Evolutionary conservation across 495 filamentous ascomycete species (phyloP), one percentile per base, ranked within the genome.

Genomic region (Podospora pseudopauciseta): DNA sequence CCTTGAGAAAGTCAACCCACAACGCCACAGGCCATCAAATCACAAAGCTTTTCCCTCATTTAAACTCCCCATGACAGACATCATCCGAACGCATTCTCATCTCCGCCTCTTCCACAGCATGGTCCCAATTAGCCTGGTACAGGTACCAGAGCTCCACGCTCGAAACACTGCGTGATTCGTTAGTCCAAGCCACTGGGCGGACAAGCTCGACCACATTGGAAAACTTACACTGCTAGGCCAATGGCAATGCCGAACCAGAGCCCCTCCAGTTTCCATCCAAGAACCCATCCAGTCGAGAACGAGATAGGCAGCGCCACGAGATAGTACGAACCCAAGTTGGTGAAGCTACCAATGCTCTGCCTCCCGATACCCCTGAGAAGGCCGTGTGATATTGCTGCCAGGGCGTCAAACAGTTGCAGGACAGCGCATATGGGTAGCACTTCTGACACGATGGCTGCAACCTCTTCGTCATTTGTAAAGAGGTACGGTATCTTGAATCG

Each of bases 271-370:
- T 86, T 84, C 89, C 89, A 92, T 19, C 78, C 76, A n/a, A 92
- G 74, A 1, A 81, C 85, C 78, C 93, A 94, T 0, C 85, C 87
- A 0, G 86, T 86, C 4, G 86, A 85, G 72, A 93, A 88, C 64
- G 88, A 91, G 64, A 95, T 84, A 0, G 92, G 92, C 81, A 96
- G 85, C 0, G 89, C 92, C 63, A 95, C 81, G 11, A 81, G 85
- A 78, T 96, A 96, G 77, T 94, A 96, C 39, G 87, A 88, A 69
- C 91, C 86, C 0, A 96, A 72, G 67, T 90, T 90, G 26, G 92
- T 86, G 72, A 89, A 94, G 2, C 90, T 89, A 3, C 92, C 92
- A 44, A 96, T 83, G 63, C 90, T 86, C 72, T 96, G 92, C 56
- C 89, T 81, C 0, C 92, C 92, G 26, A 92, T 82, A 7, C 92